phyloP scores from a whole-genome alignment of 805 yeast species.

The Yarrowia keelungensis region DNA sequence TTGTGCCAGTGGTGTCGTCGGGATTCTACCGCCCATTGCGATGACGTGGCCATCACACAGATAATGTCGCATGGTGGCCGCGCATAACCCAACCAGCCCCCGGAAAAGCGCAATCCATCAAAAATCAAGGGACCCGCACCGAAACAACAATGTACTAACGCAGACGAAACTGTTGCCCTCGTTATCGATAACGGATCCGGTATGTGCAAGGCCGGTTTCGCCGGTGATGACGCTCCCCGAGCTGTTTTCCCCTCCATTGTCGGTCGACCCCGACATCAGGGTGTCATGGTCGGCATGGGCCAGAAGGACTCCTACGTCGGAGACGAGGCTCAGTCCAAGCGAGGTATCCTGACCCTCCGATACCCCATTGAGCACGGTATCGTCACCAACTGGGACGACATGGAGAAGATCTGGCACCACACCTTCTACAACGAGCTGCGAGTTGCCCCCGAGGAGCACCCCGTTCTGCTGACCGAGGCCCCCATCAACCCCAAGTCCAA shows the following conservation, averaged over 20 bases:
- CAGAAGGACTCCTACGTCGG: conserved; percentile 99
- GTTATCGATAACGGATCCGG: conserved; percentile 99
- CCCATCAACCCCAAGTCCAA: conserved; percentile 99
- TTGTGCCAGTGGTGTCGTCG: no score
- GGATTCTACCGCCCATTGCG: neutral
- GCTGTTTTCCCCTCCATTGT: conserved; percentile 99
- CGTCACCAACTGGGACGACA: conserved; percentile 99
- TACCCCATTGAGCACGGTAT: conserved; percentile 99
- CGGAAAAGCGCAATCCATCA: conserved; percentile 6
- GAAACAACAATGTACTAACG: conserved; percentile 4
- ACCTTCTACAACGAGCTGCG: conserved; percentile 99
- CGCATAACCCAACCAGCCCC: conserved; percentile 18
- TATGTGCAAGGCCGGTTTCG: conserved; percentile 99
- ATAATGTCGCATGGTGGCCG: conserved; percentile 27
- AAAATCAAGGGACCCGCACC: neutral
- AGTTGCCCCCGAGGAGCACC: conserved; percentile 99
- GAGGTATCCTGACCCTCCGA: conserved; percentile 98
- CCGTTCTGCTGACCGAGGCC: conserved; percentile 98
- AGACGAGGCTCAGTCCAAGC: conserved; percentile 99
- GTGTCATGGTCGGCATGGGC: conserved; percentile 99
- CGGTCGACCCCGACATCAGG: conserved; percentile 99
- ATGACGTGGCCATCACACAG: conserved; percentile 32
- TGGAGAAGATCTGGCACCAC: conserved; percentile 99
- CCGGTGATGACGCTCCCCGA: conserved; percentile 99
- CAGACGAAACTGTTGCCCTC: conserved; percentile 52